A percentile compares a stretch with the other conserved stretches of the same genome.
These are phyloP conservation scores for Mortierella sp. DNA, from an alignment of 371 early-diverging fungal genomes.

Conservation along the genomic window DNA sequence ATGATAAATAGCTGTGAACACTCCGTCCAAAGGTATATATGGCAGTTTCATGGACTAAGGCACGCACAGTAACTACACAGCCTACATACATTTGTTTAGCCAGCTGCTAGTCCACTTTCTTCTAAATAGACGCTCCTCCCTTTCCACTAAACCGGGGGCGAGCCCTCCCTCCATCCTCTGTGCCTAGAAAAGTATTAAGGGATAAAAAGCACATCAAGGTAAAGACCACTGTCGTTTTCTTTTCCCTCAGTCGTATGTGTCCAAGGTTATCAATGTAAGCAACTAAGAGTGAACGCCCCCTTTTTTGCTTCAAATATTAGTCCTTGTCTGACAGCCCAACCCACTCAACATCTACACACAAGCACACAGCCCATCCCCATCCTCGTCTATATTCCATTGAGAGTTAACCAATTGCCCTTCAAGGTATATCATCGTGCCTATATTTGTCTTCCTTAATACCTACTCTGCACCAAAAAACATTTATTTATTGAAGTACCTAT, in stretches of 20 bases:
- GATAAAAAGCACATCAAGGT: too few species aligned
- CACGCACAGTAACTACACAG: neutral
- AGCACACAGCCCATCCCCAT: neutral
- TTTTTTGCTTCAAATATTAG: neutral
- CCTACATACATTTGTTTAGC: slow-evolving; percentile 1
- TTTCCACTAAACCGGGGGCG: neutral
- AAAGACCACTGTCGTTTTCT: too few species aligned
- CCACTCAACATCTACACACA: neutral
- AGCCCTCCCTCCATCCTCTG: neutral
- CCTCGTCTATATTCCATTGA: neutral
- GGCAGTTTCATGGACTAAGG: neutral
- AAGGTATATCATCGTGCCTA: neutral
- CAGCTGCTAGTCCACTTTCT: neutral
- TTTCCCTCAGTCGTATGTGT: too few species aligned
- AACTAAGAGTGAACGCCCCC: neutral
- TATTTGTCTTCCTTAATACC: neutral
- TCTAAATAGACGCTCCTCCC: neutral
- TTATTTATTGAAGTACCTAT: neutral
- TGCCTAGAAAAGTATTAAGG: too few species aligned
- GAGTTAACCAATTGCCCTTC: neutral
- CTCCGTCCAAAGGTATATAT: neutral
- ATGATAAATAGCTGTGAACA: neutral
- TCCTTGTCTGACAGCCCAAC: too few species aligned
- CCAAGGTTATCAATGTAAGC: too few species aligned
- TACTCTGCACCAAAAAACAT: neutral